Evolutionary conservation across 2,329 filamentous ascomycete genomes (phyloP), one percentile per base, ranked within the genome.

Genomic region (Colletotrichum graminicola): DNA sequence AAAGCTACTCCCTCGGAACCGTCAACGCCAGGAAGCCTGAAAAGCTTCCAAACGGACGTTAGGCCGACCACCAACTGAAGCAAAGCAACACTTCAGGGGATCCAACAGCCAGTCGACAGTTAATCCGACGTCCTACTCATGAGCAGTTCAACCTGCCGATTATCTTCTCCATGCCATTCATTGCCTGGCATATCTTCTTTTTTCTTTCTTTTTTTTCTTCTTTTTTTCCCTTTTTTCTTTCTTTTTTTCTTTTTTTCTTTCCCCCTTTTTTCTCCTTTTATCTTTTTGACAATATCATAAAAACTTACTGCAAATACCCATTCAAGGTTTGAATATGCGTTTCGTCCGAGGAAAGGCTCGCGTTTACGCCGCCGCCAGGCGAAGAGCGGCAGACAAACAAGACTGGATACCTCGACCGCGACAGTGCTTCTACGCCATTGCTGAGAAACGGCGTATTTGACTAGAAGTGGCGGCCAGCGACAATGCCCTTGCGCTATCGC

Each of bases 401-500:
- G 73, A 71, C 74, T 67, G 64, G 65, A 54, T 69, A 71, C 70
- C 75, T 78, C 73, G 74, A 78, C 75, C 76, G 79, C 77, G 78
- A 83, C 78, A 85, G 82, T 86, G 83, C 80, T 80, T 74, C 75
- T 83, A 80, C 83, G 82, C 82, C 83, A 85, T 84, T 79, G 81
- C 80, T 80, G 80, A 82, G 82, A 83, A 79, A 71, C 78, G 82
- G 82, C 80, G 81, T 85, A 81, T 82, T 80, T 79, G 81, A 83
- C 81, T 79, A 78, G 79, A 82, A 80, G 74, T 78, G 79, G 75
- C 51, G 77, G 78, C 79, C 76, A 76, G 77, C 78, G 83, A 88
- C 83, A 88, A 88, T 88, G 86, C 84, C 82, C 79, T 76, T 83
- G 81, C 86, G 86, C 86, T 88, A 88, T 87, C 82, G 80, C 43